Base-by-base conservation (phyloP, 768 basidiomycete species). In the Lactifluus rugatus region DNA sequence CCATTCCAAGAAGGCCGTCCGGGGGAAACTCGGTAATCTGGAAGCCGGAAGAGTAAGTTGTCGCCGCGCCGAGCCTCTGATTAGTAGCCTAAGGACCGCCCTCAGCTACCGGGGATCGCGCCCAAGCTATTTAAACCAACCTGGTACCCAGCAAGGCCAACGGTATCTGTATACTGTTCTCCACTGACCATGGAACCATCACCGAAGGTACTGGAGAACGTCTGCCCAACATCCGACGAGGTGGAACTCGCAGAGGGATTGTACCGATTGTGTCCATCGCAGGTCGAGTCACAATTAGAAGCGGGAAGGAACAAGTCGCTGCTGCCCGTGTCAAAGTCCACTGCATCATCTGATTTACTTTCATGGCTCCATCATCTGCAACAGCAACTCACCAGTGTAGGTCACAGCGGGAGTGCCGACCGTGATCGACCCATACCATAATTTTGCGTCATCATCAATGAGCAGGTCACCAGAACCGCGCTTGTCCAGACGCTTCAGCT, bases 61-160 rank as follows among this genome's bases (percentile, higher is more conserved):
- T 69, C 17, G 78, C 78, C 21, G 73, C 73, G 17, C 78, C 78
- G 23, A 81, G 62, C 5, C 68, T 68, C 66, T 80, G 80, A 36
- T 65, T 66, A 2, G 61, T 65, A 9, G 74, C 78, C 64, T 71
- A 55, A 23, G 50, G 48, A 17, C 62, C 25, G 56, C 56, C 58
- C 11, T n/a, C 17, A 13, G 53, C 8, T 19, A 36, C 28, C 3
- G 26, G 26, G 26, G 13, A 1, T 44, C 13, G 48, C 47, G 14
- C 21, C 10, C 13, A 14, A 10, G 28, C 31, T 9, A 21, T 7
- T 5, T 31, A 2, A 34, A 60, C 61, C 49, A 31, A 65, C 52
- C 25, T 34, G 64, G 11, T 67, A 50, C 16, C 73, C 73, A 11
- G 66, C 75, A 26, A 80, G 62, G 48, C 64, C 63, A 41, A 80